Evolutionary conservation across 129 eudicot species (phyloP).

Genomic region (Arctium minus): DNA sequence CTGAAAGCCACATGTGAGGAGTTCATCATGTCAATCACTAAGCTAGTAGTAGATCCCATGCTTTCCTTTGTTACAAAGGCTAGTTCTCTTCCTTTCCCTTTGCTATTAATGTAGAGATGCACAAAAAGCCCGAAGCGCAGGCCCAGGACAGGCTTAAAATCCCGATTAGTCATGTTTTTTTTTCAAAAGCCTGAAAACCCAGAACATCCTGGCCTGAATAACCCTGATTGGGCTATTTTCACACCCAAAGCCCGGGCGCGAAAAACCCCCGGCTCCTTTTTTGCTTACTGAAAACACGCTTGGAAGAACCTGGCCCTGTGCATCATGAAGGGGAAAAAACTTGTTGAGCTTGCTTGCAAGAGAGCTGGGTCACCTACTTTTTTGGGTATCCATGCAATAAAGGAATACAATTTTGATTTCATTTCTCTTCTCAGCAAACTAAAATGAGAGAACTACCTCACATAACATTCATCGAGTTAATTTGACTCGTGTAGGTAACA

Average conservation of each 20-base stretch:
- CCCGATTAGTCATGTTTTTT: not conserved
- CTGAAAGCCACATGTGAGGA: slow-evolving; percentile 96
- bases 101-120: not conserved
- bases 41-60: slow-evolving; percentile 90
- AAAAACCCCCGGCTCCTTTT: no score
- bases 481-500: slow-evolving; percentile 53
- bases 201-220: no score
- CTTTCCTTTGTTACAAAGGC: slow-evolving; percentile 98
- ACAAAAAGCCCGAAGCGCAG: not conserved
- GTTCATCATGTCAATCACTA: slow-evolving; percentile 94
- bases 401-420: not conserved
- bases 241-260: not conserved
- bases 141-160: not conserved
- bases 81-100: slow-evolving; percentile 14
- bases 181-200: not conserved
- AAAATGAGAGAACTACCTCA: not conserved
- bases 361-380: not conserved
- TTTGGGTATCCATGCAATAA: not conserved
- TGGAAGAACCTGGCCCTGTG: no score
- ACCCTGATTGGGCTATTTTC: not conserved
- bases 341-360: not conserved
- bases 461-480: not conserved
- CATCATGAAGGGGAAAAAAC: not conserved
- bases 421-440: not conserved
- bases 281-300: not conserved